Evolutionary conservation across 768 basidiomycete species (phyloP).

Genomic region (Obba rivulosa): DNA sequence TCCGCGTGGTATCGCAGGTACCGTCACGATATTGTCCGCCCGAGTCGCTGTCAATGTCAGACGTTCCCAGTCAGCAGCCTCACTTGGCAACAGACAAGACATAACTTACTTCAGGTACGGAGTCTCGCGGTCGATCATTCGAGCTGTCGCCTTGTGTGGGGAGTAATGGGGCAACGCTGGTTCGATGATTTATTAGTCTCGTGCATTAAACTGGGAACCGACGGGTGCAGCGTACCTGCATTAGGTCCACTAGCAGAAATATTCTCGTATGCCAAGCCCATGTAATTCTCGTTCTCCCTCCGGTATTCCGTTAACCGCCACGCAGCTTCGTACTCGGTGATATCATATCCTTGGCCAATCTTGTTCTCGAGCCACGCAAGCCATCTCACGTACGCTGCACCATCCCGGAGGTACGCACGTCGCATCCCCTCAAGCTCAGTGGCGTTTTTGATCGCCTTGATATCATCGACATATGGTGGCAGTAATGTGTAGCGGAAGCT

Average conservation of each 20-base stretch:
- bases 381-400: constrained; percentile 79
- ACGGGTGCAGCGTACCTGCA: constrained; percentile 43
- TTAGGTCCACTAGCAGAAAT: constrained; percentile 89
- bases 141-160: constrained; percentile 63
- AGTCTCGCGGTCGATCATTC: constrained; percentile 67
- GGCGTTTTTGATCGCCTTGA: constrained; percentile 87
- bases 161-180: constrained; percentile 88
- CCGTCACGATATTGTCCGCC: constrained; percentile 89
- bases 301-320: constrained; percentile 78
- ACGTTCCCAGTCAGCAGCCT: constrained; percentile 4
- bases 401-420: constrained; percentile 86
- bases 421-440: constrained; percentile 79
- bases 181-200: neutral
- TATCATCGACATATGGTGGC: constrained; percentile 64
- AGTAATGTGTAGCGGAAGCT: constrained; percentile 73
- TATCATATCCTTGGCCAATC: constrained; percentile 67
- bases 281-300: constrained; percentile 63
- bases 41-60: constrained; percentile 62
- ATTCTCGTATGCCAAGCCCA: constrained; percentile 84
- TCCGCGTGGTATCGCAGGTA: constrained; percentile 81
- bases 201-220: neutral
- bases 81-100: neutral
- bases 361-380: constrained; percentile 88
- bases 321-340: constrained; percentile 91
- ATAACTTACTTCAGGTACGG: constrained; percentile 85